A percentile compares a stretch with the other conserved stretches of the same genome.
These are phyloP conservation scores for Tuctoria greenei DNA, from an alignment of 176 grass and related monocot genomes.

Conservation along the genomic window DNA sequence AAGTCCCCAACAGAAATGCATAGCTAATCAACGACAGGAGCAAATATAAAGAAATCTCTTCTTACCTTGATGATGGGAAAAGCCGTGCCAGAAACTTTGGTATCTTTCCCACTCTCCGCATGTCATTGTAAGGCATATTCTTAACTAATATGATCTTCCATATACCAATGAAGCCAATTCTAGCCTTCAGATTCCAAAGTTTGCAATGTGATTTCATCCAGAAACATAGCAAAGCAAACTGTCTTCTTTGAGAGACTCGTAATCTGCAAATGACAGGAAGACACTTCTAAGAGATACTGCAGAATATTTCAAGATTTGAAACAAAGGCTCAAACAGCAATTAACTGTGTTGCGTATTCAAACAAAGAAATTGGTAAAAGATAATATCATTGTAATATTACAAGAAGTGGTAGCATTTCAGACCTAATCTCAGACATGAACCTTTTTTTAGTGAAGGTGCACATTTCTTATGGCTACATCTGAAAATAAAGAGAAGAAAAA, in stretches of 20 bases:
- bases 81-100: conserved; percentile 92
- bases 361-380: conserved; percentile 10
- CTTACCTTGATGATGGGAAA: conserved; percentile 91
- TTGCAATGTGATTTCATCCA: conserved; percentile 87
- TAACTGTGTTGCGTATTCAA: not conserved
- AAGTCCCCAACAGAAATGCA: conserved; percentile 1
- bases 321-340: conserved; percentile 4
- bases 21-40: not conserved
- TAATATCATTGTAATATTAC: conserved; percentile 15
- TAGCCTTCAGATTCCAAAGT: conserved; percentile 91
- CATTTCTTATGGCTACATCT: not conserved
- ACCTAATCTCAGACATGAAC: not conserved
- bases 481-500: conserved; percentile 10
- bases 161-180: conserved; percentile 84
- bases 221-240: conserved; percentile 99
- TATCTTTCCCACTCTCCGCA: conserved; percentile 94
- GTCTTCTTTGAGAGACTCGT: conserved; percentile 94
- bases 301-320: not conserved
- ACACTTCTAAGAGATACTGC: conserved; percentile 15
- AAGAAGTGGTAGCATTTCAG: conserved; percentile 7
- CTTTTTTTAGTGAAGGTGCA: too few species aligned
- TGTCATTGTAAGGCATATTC: conserved; percentile 90
- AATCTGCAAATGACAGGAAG: conserved; percentile 55
- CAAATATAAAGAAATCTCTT: conserved; percentile 10
- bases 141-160: conserved; percentile 93